Conservation (phyloP, 139 green algal genomes). For the Chlorella sp. region DNA sequence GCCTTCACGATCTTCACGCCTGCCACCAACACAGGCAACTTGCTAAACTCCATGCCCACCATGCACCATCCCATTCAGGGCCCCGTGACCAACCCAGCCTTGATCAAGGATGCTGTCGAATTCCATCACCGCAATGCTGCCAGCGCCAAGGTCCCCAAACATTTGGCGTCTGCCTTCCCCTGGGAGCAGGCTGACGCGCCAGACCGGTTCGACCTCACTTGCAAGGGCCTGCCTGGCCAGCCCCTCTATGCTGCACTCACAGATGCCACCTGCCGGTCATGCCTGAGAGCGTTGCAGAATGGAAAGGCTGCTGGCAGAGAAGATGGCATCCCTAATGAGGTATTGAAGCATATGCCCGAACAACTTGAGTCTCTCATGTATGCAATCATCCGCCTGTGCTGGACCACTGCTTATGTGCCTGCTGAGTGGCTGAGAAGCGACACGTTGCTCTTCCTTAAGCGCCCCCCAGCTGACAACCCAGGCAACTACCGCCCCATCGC, state of each 20-base stretch:
- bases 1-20: not conserved
- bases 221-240: not conserved
- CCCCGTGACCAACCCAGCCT: not conserved
- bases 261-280: not conserved
- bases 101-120: not conserved
- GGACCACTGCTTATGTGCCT: not conserved
- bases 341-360: not conserved
- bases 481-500: conserved; percentile 1
- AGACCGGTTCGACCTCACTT: not conserved
- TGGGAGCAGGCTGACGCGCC: not conserved
- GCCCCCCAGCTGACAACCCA: not conserved
- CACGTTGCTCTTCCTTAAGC: not conserved
- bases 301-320: not conserved
- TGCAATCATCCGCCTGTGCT: not conserved
- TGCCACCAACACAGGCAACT: not conserved
- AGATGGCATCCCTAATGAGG: conserved; percentile 5
- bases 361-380: not conserved
- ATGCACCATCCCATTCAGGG: conserved; percentile 3
- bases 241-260: not conserved
- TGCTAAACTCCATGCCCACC: not conserved
- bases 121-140: not conserved
- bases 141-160: not conserved
- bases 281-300: not conserved
- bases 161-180: not conserved
- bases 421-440: not conserved